These are phyloP conservation scores for Thalassiosira mediterranea DNA, from an alignment of 352 stramenopile genomes.

Conservation along the genomic window DNA sequence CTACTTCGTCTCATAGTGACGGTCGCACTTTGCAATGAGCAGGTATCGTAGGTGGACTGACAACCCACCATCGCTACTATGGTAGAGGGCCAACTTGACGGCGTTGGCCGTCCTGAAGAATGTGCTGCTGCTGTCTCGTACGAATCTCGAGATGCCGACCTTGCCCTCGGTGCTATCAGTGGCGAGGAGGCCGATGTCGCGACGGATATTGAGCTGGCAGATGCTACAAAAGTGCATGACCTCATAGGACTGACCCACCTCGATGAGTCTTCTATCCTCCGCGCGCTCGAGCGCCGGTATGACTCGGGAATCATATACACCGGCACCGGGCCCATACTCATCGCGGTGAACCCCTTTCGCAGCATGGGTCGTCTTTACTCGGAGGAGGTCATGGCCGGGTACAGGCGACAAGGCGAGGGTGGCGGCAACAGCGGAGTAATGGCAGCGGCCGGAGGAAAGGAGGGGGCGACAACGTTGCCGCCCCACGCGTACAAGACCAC, in stretches of 20 bases:
- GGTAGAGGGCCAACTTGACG: too few species aligned
- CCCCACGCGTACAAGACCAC: constrained; percentile 74
- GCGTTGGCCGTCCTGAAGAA: too few species aligned
- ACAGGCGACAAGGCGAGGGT: constrained; percentile 62
- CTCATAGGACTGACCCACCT: constrained; percentile 84
- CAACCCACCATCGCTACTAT: too few species aligned
- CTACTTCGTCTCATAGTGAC: too few species aligned
- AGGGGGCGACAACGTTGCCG: not conserved
- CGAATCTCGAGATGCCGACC: too few species aligned
- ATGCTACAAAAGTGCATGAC: too few species aligned
- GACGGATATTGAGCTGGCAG: too few species aligned
- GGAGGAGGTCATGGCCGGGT: constrained; percentile 65
- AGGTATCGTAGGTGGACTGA: too few species aligned
- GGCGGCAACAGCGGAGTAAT: not conserved
- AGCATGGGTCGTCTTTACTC: constrained; percentile 56
- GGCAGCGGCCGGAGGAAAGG: not conserved
- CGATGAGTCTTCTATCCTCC: constrained; percentile 91
- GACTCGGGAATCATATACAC: constrained; percentile 81
- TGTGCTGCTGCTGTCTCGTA: too few species aligned
- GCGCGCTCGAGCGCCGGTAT: constrained; percentile 71
- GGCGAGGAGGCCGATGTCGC: too few species aligned
- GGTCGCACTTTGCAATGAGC: too few species aligned
- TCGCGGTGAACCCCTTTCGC: constrained; percentile 76
- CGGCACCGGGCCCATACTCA: constrained; percentile 78
- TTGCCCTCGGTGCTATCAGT: too few species aligned